Percentiles rank a stretch among this genome's conserved stretches.
These are phyloP conservation scores for Aspergillus olivimuriae DNA, from an alignment of 495 filamentous ascomycete genomes.

Conservation along the genomic window DNA sequence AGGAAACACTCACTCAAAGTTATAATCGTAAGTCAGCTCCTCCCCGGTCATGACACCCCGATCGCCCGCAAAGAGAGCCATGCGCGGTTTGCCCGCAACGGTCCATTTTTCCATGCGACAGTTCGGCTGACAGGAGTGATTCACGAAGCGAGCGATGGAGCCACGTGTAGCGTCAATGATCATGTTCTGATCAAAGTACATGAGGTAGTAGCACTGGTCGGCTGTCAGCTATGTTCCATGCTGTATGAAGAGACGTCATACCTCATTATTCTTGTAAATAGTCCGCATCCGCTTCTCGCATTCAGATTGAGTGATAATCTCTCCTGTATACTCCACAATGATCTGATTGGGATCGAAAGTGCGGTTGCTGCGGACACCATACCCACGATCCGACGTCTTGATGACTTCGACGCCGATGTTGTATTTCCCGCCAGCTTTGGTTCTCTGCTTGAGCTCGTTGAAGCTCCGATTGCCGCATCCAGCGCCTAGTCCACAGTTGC, in stretches of 20 bases:
- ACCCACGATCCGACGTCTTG: conserved; percentile 82
- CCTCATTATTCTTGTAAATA: conserved; percentile 85
- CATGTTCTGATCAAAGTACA: conserved; percentile 98
- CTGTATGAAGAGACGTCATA: conserved; percentile 32
- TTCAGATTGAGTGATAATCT: conserved; percentile 92
- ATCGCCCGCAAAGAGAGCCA: conserved; percentile 95
- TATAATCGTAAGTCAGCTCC: conserved; percentile 99
- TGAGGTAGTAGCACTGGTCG: conserved; percentile 84
- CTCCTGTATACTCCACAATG: conserved; percentile 95
- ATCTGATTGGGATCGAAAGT: conserved; percentile 86
- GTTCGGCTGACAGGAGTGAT: conserved; percentile 96
- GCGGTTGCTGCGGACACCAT: conserved; percentile 84
- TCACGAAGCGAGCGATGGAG: conserved; percentile 94
- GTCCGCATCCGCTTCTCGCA: conserved; percentile 89
- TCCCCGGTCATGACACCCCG: conserved; percentile 85
- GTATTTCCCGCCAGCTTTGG: conserved; percentile 73
- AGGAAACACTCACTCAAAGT: conserved; percentile 63
- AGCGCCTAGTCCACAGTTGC: conserved; percentile 73
- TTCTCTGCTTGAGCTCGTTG: conserved; percentile 66
- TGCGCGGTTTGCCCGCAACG: conserved; percentile 88
- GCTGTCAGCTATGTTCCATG: conserved; percentile 4
- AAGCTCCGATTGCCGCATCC: conserved; percentile 84
- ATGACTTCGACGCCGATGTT: conserved; percentile 90
- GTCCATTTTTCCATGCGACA: conserved; percentile 97
- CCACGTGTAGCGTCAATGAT: conserved; percentile 96